These are phyloP conservation scores for Rubus parviflorus DNA, from an alignment of 306 rosid genomes.

Conservation along the genomic window DNA sequence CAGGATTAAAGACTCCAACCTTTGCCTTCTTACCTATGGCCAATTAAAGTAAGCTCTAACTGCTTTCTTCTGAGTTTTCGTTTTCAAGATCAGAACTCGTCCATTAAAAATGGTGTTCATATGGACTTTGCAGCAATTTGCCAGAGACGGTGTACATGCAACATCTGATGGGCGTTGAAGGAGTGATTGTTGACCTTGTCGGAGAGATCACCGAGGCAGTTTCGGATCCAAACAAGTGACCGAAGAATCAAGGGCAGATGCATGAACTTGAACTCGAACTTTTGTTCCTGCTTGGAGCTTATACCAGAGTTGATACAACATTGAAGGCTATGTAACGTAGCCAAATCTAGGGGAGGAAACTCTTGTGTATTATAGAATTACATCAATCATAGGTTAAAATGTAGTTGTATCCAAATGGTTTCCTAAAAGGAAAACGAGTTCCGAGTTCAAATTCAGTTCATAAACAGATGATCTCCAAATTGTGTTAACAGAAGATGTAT, in stretches of 20 bases:
- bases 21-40: conserved; percentile 49
- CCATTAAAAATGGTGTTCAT: background rate
- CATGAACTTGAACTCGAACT: conserved; percentile 2
- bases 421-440: background rate
- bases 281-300: background rate
- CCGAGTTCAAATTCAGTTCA: background rate
- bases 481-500: background rate
- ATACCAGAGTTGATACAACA: background rate
- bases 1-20: conserved; percentile 38
- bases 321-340: background rate
- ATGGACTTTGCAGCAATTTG: conserved; percentile 33
- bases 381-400: background rate
- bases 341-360: background rate
- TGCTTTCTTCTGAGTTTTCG: background rate
- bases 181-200: conserved; percentile 52
- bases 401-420: background rate
- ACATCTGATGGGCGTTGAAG: conserved; percentile 43
- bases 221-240: conserved; percentile 13
- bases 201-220: conserved; percentile 44
- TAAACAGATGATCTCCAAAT: background rate
- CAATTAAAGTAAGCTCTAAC: conserved; percentile 38
- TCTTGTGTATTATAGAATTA: background rate
- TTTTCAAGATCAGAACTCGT: background rate
- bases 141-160: conserved; percentile 40
- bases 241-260: background rate